A percentile compares a stretch with the other conserved stretches of the same genome.
Conservation (phyloP, 306 rosid genomes). For the Castanopsis chinensis region DNA sequence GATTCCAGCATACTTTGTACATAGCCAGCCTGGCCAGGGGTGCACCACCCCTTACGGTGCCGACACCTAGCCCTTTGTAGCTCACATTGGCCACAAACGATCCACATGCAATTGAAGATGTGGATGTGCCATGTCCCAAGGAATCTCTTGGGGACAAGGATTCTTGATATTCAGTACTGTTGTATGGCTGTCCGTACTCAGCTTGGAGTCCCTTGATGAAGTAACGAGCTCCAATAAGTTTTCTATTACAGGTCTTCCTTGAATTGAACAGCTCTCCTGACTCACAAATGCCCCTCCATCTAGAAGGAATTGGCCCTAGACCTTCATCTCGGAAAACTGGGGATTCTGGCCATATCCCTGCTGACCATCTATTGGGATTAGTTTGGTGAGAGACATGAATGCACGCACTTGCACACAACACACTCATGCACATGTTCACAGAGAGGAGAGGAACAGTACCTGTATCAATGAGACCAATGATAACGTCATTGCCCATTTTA, state of each 20-base stretch:
- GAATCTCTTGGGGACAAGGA: constrained; percentile 44
- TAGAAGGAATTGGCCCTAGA: constrained; percentile 42
- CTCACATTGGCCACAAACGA: constrained; percentile 29
- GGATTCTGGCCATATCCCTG: constrained; percentile 66
- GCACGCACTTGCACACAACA: not conserved
- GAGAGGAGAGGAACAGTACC: constrained; percentile 23
- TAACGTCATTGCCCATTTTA: constrained; percentile 36
- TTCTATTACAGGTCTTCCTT: constrained; percentile 41
- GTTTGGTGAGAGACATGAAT: constrained; percentile 1
- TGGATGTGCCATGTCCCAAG: constrained; percentile 47
- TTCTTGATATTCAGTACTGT: constrained; percentile 17
- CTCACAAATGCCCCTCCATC: constrained; percentile 49
- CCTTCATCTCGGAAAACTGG: constrained; percentile 40
- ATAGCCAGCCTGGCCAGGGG: constrained; percentile 43
- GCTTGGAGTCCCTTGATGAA: constrained; percentile 38
- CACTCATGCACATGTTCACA: not conserved
- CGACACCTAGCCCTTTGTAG: constrained; percentile 44
- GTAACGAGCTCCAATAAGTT: constrained; percentile 57
- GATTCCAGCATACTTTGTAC: constrained; percentile 56
- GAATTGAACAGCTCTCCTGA: constrained; percentile 40
- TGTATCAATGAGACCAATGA: constrained; percentile 50
- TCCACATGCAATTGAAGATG: constrained; percentile 47
- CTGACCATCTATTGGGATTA: not conserved
- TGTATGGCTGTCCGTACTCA: constrained; percentile 35
- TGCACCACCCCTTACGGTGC: constrained; percentile 51